Base-by-base conservation (phyloP, 2,329 filamentous ascomycete species). In the Fusarium ramigenum region DNA sequence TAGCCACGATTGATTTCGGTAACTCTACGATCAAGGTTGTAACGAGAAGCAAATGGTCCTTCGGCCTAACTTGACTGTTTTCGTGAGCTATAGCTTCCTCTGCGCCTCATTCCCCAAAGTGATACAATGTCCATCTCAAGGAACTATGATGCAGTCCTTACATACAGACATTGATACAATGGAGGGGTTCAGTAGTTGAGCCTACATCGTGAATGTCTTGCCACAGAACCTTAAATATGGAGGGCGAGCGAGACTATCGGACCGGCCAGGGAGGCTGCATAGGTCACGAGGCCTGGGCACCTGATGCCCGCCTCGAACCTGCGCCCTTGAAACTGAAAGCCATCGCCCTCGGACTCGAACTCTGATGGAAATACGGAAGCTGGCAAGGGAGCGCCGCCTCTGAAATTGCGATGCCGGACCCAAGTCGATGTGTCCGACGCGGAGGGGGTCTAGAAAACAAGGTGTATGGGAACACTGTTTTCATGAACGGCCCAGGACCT, bases 401-500 rank as follows among this genome's bases (percentile, higher is more conserved):
- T 25, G 14, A 8, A 14, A 57, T 19, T 34, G n/a, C 10, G 18
- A 25, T 46, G 7, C 7, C 18, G 23, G 34, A n/a, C 19, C 23
- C 30, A 19, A 21, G 49, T 18, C n/a, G 16, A 52, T 25, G n/a
- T 7, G 18, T 21, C n/a, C n/a, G n/a, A 36, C 9, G 18, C 2
- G n/a, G 1, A 52, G 12, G 49, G 49, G 25, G 49, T 36, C 18
- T 36, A 9, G 8, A 5, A 19, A 36, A 5, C 2, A 15, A 34
- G 16, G 4, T 19, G 9, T 11, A 8, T 23, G 8, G 19, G 11
- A 23, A 34, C 10, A 11, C n/a, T 5, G 9, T 8, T 11, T 15
- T 36, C 2, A 0, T 21, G 2, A 25, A 25, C 1, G 1, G 16
- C 7, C 2, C 7, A 11, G 3, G 32, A 36, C 1, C 2, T 25